These are phyloP conservation scores for Bocquillonia castaneifolia DNA, from an alignment of 441 rosid genomes.

Conservation along the genomic window DNA sequence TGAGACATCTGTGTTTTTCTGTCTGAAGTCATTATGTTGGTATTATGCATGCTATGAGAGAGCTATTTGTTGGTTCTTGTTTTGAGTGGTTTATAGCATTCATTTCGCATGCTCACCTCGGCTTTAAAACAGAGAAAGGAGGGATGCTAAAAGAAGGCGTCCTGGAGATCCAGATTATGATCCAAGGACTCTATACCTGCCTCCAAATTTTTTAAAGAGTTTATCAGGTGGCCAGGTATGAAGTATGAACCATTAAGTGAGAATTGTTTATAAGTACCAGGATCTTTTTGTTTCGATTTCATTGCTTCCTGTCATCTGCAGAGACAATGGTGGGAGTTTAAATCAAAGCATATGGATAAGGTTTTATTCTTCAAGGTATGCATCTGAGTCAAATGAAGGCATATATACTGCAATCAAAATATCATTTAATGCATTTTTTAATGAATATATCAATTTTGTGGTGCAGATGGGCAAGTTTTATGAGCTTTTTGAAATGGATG, in stretches of 20 bases:
- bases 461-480: constrained; percentile 97
- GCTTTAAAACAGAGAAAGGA: constrained; percentile 46
- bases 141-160: constrained; percentile 64
- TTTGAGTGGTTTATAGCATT: not conserved
- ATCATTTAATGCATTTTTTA: constrained; percentile 7
- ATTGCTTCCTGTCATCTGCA: constrained; percentile 30
- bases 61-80: not conserved
- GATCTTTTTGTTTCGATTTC: constrained; percentile 17
- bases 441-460: constrained; percentile 18
- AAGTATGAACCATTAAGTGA: constrained; percentile 14
- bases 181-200: constrained; percentile 80
- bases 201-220: constrained; percentile 70
- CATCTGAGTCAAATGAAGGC: constrained; percentile 10
- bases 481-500: constrained; percentile 99
- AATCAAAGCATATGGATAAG: constrained; percentile 98
- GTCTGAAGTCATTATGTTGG: not conserved
- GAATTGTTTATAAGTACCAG: too few species aligned
- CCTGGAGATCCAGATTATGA: constrained; percentile 80
- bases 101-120: constrained; percentile 17
- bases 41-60: not conserved
- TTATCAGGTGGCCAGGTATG: constrained; percentile 89
- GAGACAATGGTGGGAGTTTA: constrained; percentile 99
- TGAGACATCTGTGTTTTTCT: not conserved
- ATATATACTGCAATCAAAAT: constrained; percentile 13
- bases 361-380: constrained; percentile 94